Percentiles rank a stretch among this genome's conserved stretches.
Evolutionary conservation across 2,329 filamentous ascomycete genomes (phyloP).

Genomic region (Colletotrichum scovillei): DNA sequence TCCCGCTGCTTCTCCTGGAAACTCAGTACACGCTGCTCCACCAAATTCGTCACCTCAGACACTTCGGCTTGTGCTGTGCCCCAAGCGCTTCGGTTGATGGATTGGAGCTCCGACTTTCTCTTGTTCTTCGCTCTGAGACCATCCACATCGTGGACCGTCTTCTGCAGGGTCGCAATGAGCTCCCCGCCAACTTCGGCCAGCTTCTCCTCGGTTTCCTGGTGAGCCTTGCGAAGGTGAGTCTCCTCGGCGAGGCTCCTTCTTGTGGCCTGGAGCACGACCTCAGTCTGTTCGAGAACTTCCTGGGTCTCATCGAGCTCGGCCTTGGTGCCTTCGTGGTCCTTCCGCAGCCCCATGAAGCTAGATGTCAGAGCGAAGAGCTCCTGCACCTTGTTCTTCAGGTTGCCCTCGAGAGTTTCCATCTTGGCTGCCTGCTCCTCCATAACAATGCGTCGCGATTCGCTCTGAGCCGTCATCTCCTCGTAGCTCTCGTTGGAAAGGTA

Average conservation of each 20-base stretch:
- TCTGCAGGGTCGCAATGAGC: conserved; percentile 81
- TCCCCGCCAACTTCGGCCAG: conserved; percentile 79
- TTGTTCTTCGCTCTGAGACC: conserved; percentile 88
- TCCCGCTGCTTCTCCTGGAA: conserved; percentile 80
- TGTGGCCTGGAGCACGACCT: conserved; percentile 83
- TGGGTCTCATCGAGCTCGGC: conserved; percentile 81
- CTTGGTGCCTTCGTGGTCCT: conserved; percentile 85
- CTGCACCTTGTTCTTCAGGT: conserved; percentile 92
- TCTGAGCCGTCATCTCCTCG: conserved; percentile 91
- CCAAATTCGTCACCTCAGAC: conserved; percentile 77
- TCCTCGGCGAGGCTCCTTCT: conserved; percentile 83
- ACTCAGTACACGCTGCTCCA: conserved; percentile 79
- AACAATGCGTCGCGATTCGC: conserved; percentile 90
- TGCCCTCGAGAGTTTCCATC: conserved; percentile 91
- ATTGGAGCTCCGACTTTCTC: conserved; percentile 86
- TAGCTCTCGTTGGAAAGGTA: conserved; percentile 91
- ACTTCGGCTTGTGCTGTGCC: conserved; percentile 80
- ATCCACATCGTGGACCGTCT: conserved; percentile 83
- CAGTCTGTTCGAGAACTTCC: conserved; percentile 86
- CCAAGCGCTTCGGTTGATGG: conserved; percentile 84
- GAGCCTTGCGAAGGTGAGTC: conserved; percentile 81
- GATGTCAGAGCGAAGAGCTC: conserved; percentile 89
- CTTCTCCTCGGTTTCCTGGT: conserved; percentile 84
- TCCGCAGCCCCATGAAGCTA: conserved; percentile 88
- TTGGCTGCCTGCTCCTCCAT: conserved; percentile 92